phyloP scores from a whole-genome alignment of 805 yeast species.

The Pachysolen tannophilus region DNA sequence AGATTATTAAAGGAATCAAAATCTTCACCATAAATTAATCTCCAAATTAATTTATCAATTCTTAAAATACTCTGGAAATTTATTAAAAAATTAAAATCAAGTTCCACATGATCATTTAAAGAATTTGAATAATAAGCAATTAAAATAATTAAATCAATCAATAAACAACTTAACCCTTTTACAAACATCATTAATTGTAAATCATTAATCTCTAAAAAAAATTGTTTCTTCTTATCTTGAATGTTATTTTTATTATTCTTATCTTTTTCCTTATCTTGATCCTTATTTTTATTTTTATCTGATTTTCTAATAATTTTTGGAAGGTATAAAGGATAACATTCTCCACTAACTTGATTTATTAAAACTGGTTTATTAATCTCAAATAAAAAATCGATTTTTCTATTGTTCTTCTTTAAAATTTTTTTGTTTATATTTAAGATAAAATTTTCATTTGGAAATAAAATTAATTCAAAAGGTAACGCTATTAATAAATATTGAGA shows the following conservation, averaged over 20 bases:
- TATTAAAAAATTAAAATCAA: not conserved
- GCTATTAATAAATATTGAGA: slow-evolving; percentile 12
- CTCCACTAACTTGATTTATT: slow-evolving; percentile 2
- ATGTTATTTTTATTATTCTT: not conserved
- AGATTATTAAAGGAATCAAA: not conserved
- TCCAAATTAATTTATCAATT: not conserved
- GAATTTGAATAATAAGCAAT: too few species aligned
- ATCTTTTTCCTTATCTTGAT: not conserved
- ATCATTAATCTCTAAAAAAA: not conserved
- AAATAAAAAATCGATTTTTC: not conserved
- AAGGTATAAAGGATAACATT: slow-evolving; percentile 9
- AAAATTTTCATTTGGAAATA: slow-evolving; percentile 2
- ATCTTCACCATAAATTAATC: not conserved
- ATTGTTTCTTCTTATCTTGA: too few species aligned
- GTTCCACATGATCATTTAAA: not conserved
- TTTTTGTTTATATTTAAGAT: slow-evolving; percentile 2
- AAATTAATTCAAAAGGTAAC: slow-evolving; percentile 16
- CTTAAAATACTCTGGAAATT: not conserved
- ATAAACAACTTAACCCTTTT: not conserved
- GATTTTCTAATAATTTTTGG: not conserved
- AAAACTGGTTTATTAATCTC: slow-evolving; percentile 7
- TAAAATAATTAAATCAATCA: not conserved
- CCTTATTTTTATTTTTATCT: too few species aligned
- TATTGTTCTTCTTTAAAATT: slow-evolving; percentile 1
- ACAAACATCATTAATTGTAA: slow-evolving; percentile 1